Percentiles rank a stretch among this genome's conserved stretches.
These are phyloP conservation scores for Brasilioporus rufonigricans DNA, from an alignment of 768 basidiomycete species.

Conservation along the genomic window DNA sequence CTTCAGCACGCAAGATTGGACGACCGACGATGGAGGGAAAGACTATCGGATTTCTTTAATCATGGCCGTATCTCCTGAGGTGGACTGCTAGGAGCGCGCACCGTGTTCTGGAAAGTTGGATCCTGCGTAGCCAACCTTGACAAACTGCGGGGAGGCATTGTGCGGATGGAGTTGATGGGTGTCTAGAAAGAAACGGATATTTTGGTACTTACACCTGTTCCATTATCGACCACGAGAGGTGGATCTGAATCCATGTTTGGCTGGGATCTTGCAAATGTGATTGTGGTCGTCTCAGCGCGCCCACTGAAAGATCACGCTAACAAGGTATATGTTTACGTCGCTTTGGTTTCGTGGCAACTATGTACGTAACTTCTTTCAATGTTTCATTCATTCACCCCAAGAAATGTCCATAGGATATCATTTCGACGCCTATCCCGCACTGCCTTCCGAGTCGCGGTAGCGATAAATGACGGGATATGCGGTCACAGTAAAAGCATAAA, in stretches of 20 bases:
- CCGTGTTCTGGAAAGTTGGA: conserved; percentile 96
- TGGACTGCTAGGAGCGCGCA: conserved; percentile 31
- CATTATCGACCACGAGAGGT: conserved; percentile 83
- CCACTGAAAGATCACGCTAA: too few relatives aligned
- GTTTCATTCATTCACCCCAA: too few relatives aligned
- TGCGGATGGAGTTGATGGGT: not conserved
- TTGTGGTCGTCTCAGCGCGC: not conserved
- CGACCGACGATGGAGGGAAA: conserved; percentile 97
- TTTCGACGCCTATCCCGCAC: not conserved
- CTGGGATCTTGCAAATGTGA: not conserved
- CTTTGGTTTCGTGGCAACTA: conserved; percentile 13
- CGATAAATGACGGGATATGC: conserved; percentile 3
- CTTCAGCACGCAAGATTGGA: conserved; percentile 96
- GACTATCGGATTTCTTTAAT: conserved; percentile 43
- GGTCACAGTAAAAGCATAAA: conserved; percentile 10
- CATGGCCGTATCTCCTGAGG: not conserved
- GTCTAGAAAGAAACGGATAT: not conserved
- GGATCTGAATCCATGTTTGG: conserved; percentile 30
- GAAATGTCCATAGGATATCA: not conserved
- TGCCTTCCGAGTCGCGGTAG: not conserved
- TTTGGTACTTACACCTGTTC: conserved; percentile 68
- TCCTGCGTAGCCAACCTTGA: conserved; percentile 88
- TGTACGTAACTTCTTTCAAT: too few relatives aligned
- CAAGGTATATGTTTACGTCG: conserved; percentile 18
- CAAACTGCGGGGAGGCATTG: conserved; percentile 57